Evolutionary conservation across 2,329 filamentous ascomycete species (phyloP).

Genomic region (Hymenoscyphus repandus): DNA sequence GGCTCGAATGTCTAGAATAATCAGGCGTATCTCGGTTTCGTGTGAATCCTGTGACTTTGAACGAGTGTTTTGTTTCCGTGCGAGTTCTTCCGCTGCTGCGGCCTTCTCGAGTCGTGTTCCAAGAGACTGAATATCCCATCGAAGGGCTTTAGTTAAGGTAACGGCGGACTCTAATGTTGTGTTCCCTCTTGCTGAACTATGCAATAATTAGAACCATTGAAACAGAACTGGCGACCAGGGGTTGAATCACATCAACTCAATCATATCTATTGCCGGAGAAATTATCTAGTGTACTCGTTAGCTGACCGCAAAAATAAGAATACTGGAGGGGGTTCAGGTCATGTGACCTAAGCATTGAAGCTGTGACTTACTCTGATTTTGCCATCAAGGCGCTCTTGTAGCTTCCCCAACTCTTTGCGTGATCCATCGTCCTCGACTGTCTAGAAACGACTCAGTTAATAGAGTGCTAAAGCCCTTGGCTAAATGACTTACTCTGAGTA

Average conservation of each 20-base stretch:
- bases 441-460: conserved; percentile 28
- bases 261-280: conserved; percentile 85
- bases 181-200: conserved; percentile 64
- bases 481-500: conserved; percentile 54
- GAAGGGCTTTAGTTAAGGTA: conserved; percentile 73
- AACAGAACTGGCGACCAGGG: not conserved
- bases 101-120: conserved; percentile 69
- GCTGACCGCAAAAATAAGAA: not conserved
- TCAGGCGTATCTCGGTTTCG: conserved; percentile 59
- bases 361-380: conserved; percentile 67
- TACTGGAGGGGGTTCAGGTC: not conserved
- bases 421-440: conserved; percentile 67
- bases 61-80: conserved; percentile 38
- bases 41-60: conserved; percentile 49
- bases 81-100: conserved; percentile 56
- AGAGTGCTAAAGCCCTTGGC: too few relatives aligned
- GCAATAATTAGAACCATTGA: not conserved
- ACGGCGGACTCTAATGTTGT: conserved; percentile 81
- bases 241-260: conserved; percentile 72
- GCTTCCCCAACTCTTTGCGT: conserved; percentile 59
- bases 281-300: conserved; percentile 56
- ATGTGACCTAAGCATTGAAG: not conserved
- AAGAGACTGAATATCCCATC: conserved; percentile 76
- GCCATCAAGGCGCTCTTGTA: conserved; percentile 71
- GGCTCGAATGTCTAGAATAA: conserved; percentile 69